Conservation (phyloP, 2,329 filamentous ascomycete genomes). For the Cladophialophora bantiana region DNA sequence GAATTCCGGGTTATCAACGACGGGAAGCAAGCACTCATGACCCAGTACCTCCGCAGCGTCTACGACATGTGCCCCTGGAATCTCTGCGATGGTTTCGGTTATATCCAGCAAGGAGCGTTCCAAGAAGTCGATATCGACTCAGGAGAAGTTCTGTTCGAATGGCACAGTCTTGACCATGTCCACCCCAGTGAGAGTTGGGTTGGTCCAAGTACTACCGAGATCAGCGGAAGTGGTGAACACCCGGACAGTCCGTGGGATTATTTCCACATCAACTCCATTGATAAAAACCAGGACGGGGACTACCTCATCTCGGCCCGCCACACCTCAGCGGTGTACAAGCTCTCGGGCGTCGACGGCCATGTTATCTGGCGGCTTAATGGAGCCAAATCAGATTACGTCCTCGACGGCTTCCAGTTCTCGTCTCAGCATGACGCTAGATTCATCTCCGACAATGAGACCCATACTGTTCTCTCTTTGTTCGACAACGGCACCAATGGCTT, state of each 20-base stretch:
- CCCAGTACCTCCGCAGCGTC: conserved; percentile 51
- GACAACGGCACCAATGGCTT: conserved; percentile 54
- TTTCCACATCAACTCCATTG: conserved; percentile 54
- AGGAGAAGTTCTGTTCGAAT: conserved; percentile 65
- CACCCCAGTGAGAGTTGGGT: conserved; percentile 58
- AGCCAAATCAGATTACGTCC: conserved; percentile 42
- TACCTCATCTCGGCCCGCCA: conserved; percentile 53
- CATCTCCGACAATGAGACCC: conserved; percentile 48
- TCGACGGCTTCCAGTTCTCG: conserved; percentile 50
- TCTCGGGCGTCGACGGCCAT: conserved; percentile 50
- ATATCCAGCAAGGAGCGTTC: conserved; percentile 61
- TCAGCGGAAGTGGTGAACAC: conserved; percentile 57
- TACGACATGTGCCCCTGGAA: conserved; percentile 57
- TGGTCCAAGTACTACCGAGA: conserved; percentile 52
- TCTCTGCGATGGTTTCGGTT: conserved; percentile 54
- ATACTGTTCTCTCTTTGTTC: conserved; percentile 50
- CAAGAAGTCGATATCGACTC: conserved; percentile 60
- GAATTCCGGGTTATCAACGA: conserved; percentile 58
- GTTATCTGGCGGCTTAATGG: conserved; percentile 51
- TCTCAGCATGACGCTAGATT: conserved; percentile 53
- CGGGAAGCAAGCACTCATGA: conserved; percentile 52
- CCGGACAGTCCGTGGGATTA: conserved; percentile 55
- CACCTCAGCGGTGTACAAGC: conserved; percentile 51
- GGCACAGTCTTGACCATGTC: conserved; percentile 65
- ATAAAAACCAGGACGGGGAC: conserved; percentile 51